Conservation (phyloP, 2,329 filamentous ascomycete species). For the Xenoacremonium recifei region DNA sequence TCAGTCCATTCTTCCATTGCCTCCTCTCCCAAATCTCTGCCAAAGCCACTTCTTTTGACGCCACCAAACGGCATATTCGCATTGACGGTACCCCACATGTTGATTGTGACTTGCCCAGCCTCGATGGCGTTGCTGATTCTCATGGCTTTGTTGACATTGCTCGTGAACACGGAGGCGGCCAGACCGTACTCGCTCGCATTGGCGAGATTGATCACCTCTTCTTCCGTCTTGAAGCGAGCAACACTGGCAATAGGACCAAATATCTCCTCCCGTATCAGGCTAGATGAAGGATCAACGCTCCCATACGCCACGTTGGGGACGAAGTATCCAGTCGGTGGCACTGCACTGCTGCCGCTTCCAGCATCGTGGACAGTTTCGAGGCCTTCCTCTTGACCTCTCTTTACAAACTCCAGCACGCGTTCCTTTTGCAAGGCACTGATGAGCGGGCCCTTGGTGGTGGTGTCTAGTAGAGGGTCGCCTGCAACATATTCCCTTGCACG, state of each 20-base stretch:
- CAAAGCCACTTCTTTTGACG: conserved; percentile 1
- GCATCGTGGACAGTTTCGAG: conserved; percentile 11
- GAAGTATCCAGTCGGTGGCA: conserved; percentile 21
- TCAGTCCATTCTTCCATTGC: not conserved
- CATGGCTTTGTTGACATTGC: not conserved
- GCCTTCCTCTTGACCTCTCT: conserved; percentile 15
- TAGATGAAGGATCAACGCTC: conserved; percentile 22
- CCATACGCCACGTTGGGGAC: conserved; percentile 29
- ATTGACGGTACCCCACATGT: not conserved
- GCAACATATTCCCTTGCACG: conserved; percentile 45
- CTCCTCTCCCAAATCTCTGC: not conserved
- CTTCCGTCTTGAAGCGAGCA: not conserved
- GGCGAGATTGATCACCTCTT: not conserved
- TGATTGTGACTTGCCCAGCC: not conserved
- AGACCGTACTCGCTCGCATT: not conserved
- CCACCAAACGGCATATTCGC: conserved; percentile 1
- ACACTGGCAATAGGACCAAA: not conserved
- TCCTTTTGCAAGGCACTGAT: conserved; percentile 65
- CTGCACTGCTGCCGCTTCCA: conserved; percentile 15
- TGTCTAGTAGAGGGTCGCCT: conserved; percentile 21
- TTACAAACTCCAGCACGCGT: conserved; percentile 59
- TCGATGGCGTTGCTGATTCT: not conserved
- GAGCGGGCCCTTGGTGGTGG: conserved; percentile 34
- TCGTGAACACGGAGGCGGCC: not conserved
- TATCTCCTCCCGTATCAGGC: conserved; percentile 19